Conservation (phyloP, 2,329 filamentous ascomycete species). For the Atkinsonella hypoxylon region DNA sequence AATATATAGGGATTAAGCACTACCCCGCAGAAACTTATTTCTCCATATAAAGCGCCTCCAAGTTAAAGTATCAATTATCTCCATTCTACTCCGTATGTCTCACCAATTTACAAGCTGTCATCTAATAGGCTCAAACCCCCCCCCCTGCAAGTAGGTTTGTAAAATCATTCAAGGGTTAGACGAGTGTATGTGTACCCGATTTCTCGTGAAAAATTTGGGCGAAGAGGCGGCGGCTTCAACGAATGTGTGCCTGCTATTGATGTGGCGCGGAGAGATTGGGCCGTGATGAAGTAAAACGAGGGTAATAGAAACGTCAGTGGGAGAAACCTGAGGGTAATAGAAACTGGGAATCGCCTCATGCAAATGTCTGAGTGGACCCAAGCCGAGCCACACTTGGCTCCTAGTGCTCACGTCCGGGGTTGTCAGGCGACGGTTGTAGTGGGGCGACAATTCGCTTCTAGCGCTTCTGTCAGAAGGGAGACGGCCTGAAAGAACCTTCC, state of each 20-base stretch:
- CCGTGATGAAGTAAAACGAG: slow-evolving; percentile 26
- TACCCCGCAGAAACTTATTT: no score
- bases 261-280: not conserved
- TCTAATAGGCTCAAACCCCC: no score
- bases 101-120: no score
- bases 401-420: not conserved
- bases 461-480: not conserved
- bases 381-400: not conserved
- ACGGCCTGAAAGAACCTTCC: not conserved
- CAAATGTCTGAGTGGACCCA: not conserved
- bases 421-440: not conserved
- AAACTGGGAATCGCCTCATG: slow-evolving; percentile 13
- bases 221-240: not conserved
- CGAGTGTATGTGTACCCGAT: no score
- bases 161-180: no score
- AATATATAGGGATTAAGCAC: no score
- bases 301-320: slow-evolving; percentile 22
- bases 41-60: no score
- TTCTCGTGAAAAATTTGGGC: not conserved
- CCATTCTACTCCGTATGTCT: no score
- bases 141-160: no score
- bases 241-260: not conserved
- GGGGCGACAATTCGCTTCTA: not conserved
- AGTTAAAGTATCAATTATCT: no score
- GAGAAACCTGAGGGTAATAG: slow-evolving; percentile 26